These are phyloP conservation scores for Moesziomyces globuligerus DNA, from an alignment of 1,284 basidiomycete species.

Conservation along the genomic window DNA sequence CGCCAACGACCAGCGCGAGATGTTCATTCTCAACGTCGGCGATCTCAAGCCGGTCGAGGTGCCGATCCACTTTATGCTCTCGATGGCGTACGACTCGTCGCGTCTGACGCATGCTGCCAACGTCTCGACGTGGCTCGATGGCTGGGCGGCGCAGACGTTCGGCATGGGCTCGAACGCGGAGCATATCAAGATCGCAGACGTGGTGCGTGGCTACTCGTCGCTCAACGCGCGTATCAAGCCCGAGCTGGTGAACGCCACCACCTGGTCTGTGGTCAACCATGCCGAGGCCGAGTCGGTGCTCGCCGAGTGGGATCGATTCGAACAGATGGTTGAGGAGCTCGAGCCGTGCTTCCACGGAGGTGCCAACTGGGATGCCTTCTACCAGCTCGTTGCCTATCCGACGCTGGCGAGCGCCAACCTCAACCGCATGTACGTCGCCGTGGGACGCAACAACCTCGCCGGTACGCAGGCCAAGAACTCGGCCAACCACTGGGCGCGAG, in stretches of 20 bases:
- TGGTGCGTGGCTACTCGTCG: constrained; percentile 74
- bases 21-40: constrained; percentile 71
- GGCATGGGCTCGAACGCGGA: constrained; percentile 69
- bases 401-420: constrained; percentile 25
- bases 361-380: constrained; percentile 29
- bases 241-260: constrained; percentile 75
- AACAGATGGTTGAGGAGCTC: constrained; percentile 11
- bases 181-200: constrained; percentile 68
- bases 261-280: constrained; percentile 75
- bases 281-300: constrained; percentile 72
- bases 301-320: constrained; percentile 10
- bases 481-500: constrained; percentile 16
- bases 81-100: constrained; percentile 74
- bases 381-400: constrained; percentile 29
- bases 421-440: constrained; percentile 27
- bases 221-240: constrained; percentile 76
- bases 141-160: constrained; percentile 77
- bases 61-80: constrained; percentile 77
- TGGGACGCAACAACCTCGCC: constrained; percentile 28
- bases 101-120: constrained; percentile 8
- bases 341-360: constrained; percentile 10
- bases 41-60: constrained; percentile 78
- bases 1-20: constrained; percentile 51
- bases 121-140: constrained; percentile 72
- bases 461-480: constrained; percentile 31